Evolutionary conservation across 768 basidiomycete genomes (phyloP).

Genomic region (Amanita inopinata): DNA sequence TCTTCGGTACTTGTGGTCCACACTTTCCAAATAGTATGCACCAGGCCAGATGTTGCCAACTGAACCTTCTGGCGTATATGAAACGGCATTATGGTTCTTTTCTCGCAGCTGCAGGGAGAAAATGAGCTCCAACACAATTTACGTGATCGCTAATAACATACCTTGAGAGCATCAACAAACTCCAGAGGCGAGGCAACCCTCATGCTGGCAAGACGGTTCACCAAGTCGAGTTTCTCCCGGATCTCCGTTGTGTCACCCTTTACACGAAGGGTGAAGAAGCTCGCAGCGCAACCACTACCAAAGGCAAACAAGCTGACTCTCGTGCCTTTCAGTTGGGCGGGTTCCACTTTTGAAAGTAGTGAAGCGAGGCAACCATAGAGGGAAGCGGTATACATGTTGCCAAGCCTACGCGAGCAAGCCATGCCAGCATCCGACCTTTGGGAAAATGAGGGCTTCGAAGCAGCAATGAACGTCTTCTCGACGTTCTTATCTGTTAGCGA

Average conservation of each 20-base stretch:
- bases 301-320: constrained; percentile 94
- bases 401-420: constrained; percentile 82
- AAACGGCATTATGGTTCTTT: constrained; percentile 86
- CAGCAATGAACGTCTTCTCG: constrained; percentile 87
- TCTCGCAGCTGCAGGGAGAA: constrained; percentile 77
- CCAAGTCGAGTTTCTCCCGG: constrained; percentile 69
- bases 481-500: constrained; percentile 90
- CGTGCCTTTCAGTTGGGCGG: constrained; percentile 66
- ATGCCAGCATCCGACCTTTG: constrained; percentile 73
- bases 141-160: constrained; percentile 24
- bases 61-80: constrained; percentile 78
- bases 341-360: constrained; percentile 64
- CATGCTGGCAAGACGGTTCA: constrained; percentile 71
- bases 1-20: constrained; percentile 87
- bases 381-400: constrained; percentile 98
- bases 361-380: constrained; percentile 92
- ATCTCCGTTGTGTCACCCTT: constrained; percentile 85
- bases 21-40: constrained; percentile 82
- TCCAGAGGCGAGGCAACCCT: constrained; percentile 88
- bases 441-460: constrained; percentile 67
- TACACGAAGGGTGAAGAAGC: constrained; percentile 82
- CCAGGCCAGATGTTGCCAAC: constrained; percentile 93
- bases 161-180: constrained; percentile 66
- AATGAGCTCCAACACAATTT: constrained; percentile 8
- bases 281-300: constrained; percentile 90